Conservation (phyloP, 2,329 filamentous ascomycete species). For the Aspergillus candidus region DNA sequence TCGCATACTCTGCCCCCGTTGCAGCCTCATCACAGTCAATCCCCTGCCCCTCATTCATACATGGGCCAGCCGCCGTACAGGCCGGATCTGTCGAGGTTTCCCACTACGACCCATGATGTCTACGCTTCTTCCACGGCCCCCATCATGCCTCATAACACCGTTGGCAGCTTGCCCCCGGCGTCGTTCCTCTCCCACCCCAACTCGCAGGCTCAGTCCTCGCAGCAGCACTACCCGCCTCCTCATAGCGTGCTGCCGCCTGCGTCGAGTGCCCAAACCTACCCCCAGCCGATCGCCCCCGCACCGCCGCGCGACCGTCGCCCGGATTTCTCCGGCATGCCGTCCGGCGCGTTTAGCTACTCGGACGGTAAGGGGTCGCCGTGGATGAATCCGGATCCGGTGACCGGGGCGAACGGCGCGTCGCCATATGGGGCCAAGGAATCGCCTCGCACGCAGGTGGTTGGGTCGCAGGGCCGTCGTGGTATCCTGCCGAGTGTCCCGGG, state of each 20-base stretch:
- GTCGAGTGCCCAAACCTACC: slow-evolving; percentile 61
- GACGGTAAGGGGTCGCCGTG: slow-evolving; percentile 51
- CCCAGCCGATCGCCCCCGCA: slow-evolving; percentile 69
- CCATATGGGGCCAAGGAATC: slow-evolving; percentile 39
- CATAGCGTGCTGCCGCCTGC: slow-evolving; percentile 59
- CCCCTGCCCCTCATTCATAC: slow-evolving; percentile 38
- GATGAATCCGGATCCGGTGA: slow-evolving; percentile 34
- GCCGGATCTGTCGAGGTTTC: slow-evolving; percentile 39
- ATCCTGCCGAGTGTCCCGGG: slow-evolving; percentile 88
- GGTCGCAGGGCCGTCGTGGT: slow-evolving; percentile 85
- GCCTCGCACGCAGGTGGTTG: slow-evolving; percentile 74
- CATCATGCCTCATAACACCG: slow-evolving; percentile 38
- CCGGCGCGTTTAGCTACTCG: slow-evolving; percentile 57
- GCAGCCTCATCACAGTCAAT: slow-evolving; percentile 42
- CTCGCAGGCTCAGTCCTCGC: slow-evolving; percentile 31
- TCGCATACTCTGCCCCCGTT: slow-evolving; percentile 42
- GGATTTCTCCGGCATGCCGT: slow-evolving; percentile 63
- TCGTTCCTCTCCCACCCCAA: slow-evolving; percentile 39
- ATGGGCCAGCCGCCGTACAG: slow-evolving; percentile 38
- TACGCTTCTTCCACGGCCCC: slow-evolving; percentile 38
- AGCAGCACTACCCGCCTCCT: slow-evolving; percentile 36
- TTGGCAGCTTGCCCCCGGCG: slow-evolving; percentile 38
- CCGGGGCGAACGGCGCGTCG: slow-evolving; percentile 33
- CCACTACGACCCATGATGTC: slow-evolving; percentile 38
- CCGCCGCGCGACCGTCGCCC: slow-evolving; percentile 48